phyloP scores from a whole-genome alignment of 2,329 filamentous ascomycete genomes.

The Hortaea werneckii region DNA sequence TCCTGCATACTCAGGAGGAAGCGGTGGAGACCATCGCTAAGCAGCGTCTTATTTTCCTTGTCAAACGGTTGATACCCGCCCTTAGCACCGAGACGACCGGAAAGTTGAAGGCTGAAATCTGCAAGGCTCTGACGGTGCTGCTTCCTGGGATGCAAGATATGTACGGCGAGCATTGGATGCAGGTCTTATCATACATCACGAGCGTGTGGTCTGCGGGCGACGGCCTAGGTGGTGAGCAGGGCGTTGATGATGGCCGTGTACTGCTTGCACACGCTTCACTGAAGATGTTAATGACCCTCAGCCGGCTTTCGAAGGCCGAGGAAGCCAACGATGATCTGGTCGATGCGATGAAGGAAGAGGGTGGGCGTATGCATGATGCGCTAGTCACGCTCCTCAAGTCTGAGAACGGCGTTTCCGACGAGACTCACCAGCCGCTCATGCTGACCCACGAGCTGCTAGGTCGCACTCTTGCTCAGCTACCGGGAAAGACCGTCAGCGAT shows the following conservation, averaged over 20 bases:
- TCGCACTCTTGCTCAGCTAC: conserved; percentile 56
- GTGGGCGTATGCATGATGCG: conserved; percentile 45
- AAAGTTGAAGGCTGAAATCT: conserved; percentile 48
- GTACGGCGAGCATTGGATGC: conserved; percentile 80
- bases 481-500: conserved; percentile 42
- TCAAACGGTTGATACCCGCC: conserved; percentile 68
- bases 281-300: conserved; percentile 56
- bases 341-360: conserved; percentile 58
- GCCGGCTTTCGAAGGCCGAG: conserved; percentile 42
- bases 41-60: conserved; percentile 69
- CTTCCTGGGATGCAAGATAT: conserved; percentile 68
- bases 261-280: conserved; percentile 57
- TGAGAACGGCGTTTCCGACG: conserved; percentile 36
- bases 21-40: conserved; percentile 39
- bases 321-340: conserved; percentile 78
- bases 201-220: conserved; percentile 23
- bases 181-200: conserved; percentile 28
- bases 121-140: conserved; percentile 43
- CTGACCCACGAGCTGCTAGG: conserved; percentile 68
- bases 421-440: conserved; percentile 55
- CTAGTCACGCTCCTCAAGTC: conserved; percentile 54
- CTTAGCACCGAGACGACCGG: conserved; percentile 43
- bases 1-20: conserved; percentile 41
- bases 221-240: background rate
- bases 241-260: conserved; percentile 14